Evolutionary conservation across 1,139 yeast species (phyloP).

Genomic region (Pichia sp.): DNA sequence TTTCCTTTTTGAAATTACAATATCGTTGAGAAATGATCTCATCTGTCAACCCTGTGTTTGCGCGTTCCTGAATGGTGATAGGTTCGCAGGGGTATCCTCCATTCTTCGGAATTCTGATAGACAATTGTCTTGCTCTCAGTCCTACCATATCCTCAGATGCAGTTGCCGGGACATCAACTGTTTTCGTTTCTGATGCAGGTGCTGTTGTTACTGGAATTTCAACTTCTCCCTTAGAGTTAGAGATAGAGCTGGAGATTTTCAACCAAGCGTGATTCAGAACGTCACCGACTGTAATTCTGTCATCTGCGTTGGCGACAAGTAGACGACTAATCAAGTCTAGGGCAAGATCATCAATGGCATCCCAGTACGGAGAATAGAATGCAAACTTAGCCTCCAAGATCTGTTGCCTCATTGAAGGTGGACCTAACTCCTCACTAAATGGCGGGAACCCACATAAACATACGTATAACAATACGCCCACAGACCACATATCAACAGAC

Average conservation of each 20-base stretch:
- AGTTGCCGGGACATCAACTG: no score
- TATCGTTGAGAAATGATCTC: slow-evolving; percentile 17
- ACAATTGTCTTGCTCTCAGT: slow-evolving; percentile 16
- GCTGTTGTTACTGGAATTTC: no score
- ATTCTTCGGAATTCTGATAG: slow-evolving; percentile 19
- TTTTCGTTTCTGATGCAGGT: no score
- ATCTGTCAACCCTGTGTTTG: slow-evolving; percentile 20
- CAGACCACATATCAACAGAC: slow-evolving; percentile 74
- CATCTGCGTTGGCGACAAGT: slow-evolving; percentile 49
- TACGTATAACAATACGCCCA: slow-evolving; percentile 69
- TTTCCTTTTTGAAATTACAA: slow-evolving; percentile 4
- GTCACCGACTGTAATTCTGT: slow-evolving; percentile 44
- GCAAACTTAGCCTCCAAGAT: slow-evolving; percentile 61
- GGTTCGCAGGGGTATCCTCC: slow-evolving; percentile 22
- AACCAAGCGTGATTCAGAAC: slow-evolving; percentile 59
- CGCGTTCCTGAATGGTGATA: slow-evolving; percentile 21
- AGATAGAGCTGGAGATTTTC: no score
- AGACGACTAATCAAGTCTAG: slow-evolving; percentile 59
- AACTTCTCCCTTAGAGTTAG: no score
- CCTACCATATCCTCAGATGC: slow-evolving; percentile 9
- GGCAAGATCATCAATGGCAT: slow-evolving; percentile 55
- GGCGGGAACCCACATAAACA: slow-evolving; percentile 84
- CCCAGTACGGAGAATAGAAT: slow-evolving; percentile 78
- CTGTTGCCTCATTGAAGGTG: slow-evolving; percentile 73
- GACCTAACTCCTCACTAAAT: slow-evolving; percentile 73